phyloP scores from a whole-genome alignment of 371 early-diverging fungal species.

The Lichtheimia ramosa region DNA sequence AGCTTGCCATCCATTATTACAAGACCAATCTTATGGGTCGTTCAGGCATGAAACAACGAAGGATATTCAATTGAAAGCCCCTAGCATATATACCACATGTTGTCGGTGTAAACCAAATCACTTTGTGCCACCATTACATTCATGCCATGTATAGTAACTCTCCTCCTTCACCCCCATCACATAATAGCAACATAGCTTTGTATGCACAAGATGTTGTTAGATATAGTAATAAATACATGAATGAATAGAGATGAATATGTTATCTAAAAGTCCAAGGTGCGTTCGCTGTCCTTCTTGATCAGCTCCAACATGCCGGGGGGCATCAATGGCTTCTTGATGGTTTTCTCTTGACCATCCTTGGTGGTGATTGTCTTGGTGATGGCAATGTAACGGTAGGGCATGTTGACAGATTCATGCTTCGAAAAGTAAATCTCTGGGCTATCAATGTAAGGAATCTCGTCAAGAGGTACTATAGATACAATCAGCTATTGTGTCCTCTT shows the following conservation, averaged over 20 bases:
- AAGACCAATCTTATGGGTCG: no score
- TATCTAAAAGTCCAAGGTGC: slow-evolving; percentile 52
- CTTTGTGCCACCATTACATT: no score
- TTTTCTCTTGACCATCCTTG: slow-evolving; percentile 47
- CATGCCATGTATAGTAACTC: no score
- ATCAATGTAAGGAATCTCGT: slow-evolving; percentile 70
- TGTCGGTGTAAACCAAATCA: no score
- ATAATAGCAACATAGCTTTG: no score
- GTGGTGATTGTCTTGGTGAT: slow-evolving; percentile 43
- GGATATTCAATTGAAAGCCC: no score
- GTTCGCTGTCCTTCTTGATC: slow-evolving; percentile 73
- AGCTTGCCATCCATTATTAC: no score
- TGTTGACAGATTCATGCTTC: slow-evolving; percentile 72
- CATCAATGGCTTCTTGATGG: slow-evolving; percentile 65
- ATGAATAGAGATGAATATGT: background rate
- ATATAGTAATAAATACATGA: background rate
- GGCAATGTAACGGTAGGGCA: slow-evolving; percentile 73
- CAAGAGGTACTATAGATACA: slow-evolving; percentile 50
- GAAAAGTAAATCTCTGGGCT: slow-evolving; percentile 72
- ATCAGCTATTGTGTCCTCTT: background rate
- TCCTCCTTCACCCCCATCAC: no score
- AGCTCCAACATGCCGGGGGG: slow-evolving; percentile 79
- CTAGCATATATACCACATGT: no score
- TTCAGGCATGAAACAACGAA: no score
- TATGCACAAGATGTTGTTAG: no score